These are phyloP conservation scores for Trametes hirsuta DNA, from an alignment of 1,284 basidiomycete genomes.

Conservation along the genomic window DNA sequence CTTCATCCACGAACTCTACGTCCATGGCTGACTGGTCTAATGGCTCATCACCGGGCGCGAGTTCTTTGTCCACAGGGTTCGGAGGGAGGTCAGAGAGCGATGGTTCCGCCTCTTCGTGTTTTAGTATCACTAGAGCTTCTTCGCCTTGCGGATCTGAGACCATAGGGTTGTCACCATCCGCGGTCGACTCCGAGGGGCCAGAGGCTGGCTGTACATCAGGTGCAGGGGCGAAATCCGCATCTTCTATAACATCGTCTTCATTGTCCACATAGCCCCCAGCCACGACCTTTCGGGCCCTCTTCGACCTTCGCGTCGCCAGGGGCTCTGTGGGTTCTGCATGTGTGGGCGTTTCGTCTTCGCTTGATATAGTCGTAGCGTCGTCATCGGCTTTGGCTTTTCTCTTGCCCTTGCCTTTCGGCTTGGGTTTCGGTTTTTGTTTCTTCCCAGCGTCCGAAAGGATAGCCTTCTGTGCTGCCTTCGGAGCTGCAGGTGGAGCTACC, in stretches of 20 bases:
- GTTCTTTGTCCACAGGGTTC: neutral
- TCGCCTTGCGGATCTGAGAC: constrained; percentile 20
- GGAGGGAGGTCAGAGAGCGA: constrained; percentile 9
- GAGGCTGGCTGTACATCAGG: neutral
- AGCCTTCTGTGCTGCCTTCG: constrained; percentile 10
- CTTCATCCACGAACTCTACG: constrained; percentile 39
- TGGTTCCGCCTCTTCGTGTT: constrained; percentile 28
- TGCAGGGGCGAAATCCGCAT: neutral
- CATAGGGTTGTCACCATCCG: constrained; percentile 17
- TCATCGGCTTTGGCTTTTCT: constrained; percentile 27
- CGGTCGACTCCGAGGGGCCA: neutral
- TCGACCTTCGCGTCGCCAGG: constrained; percentile 25
- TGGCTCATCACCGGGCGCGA: neutral
- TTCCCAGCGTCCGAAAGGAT: constrained; percentile 36
- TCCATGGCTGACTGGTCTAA: constrained; percentile 7
- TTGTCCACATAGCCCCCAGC: constrained; percentile 32
- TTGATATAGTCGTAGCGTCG: constrained; percentile 29
- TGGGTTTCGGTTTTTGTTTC: constrained; percentile 40
- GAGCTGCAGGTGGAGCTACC: constrained; percentile 6
- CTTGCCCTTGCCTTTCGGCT: constrained; percentile 44
- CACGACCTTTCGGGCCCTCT: constrained; percentile 24
- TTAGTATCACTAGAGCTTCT: constrained; percentile 10
- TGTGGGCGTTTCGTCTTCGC: constrained; percentile 27
- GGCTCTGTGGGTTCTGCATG: neutral
- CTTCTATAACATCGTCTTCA: constrained; percentile 20